Evolutionary conservation across 352 stramenopile genomes (phyloP).

Genomic region (Pilasporangium apinafurcum): DNA sequence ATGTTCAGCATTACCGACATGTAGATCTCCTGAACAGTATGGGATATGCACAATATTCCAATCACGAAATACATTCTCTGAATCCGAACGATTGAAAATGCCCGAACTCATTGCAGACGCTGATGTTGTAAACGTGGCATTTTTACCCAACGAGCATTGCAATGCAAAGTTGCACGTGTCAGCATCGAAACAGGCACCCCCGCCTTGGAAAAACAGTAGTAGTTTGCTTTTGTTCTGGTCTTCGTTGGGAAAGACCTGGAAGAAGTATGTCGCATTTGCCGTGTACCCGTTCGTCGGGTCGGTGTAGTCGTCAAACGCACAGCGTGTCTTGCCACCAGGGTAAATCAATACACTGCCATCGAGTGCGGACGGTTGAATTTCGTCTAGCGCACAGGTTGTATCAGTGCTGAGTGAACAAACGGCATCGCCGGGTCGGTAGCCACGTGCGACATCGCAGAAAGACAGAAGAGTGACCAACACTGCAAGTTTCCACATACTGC

Average conservation of each 20-base stretch:
- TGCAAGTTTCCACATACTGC: too few relatives aligned
- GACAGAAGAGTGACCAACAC: too few relatives aligned
- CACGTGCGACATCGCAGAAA: neutral
- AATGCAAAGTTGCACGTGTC: constrained; percentile 49
- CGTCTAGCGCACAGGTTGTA: constrained; percentile 15
- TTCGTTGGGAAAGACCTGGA: constrained; percentile 29
- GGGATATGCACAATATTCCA: constrained; percentile 70
- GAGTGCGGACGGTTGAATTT: constrained; percentile 7
- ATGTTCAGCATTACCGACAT: constrained; percentile 33
- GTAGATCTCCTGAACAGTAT: constrained; percentile 70
- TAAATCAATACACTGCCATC: constrained; percentile 18
- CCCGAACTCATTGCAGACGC: constrained; percentile 31
- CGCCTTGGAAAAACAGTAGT: constrained; percentile 57
- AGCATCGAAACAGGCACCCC: constrained; percentile 45
- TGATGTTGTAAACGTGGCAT: constrained; percentile 31
- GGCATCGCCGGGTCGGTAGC: constrained; percentile 8
- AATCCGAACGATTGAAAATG: constrained; percentile 35
- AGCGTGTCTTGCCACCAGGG: constrained; percentile 3
- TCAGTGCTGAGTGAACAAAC: constrained; percentile 9
- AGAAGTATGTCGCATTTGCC: constrained; percentile 20
- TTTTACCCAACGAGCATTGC: constrained; percentile 31
- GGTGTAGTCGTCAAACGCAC: constrained; percentile 3
- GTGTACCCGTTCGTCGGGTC: neutral
- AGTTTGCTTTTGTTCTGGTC: constrained; percentile 34
- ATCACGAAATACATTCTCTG: constrained; percentile 57